Percentiles rank a stretch among this genome's conserved stretches.
These are phyloP conservation scores for Sarcodon aspratus DNA, from an alignment of 768 basidiomycete species.

Conservation along the genomic window DNA sequence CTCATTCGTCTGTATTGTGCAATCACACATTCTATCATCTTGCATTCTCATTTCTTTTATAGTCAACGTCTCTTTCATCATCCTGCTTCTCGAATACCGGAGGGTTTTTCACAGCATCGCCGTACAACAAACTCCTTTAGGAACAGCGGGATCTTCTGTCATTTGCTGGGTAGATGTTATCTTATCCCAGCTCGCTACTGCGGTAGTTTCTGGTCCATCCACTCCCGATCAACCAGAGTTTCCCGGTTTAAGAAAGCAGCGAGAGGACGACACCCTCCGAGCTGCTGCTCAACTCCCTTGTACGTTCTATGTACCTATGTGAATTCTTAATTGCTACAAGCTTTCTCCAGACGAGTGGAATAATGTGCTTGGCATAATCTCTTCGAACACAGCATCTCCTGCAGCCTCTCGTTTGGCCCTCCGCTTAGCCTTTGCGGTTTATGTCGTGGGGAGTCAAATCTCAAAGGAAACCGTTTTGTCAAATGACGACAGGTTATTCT, in stretches of 20 bases:
- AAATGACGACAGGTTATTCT: neutral
- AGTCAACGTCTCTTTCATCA: constrained; percentile 22
- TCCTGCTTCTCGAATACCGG: constrained; percentile 40
- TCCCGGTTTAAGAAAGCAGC: constrained; percentile 25
- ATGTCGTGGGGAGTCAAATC: constrained; percentile 39
- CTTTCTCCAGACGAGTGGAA: neutral
- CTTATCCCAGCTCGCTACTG: constrained; percentile 38
- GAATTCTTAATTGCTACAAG: neutral
- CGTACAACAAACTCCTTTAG: constrained; percentile 15
- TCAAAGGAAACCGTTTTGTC: constrained; percentile 12
- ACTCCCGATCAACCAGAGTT: neutral
- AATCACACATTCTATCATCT: constrained; percentile 3
- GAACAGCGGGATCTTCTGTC: constrained; percentile 13
- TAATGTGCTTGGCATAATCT: constrained; percentile 19
- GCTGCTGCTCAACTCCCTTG: constrained; percentile 65
- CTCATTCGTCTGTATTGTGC: constrained; percentile 8
- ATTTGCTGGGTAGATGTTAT: constrained; percentile 60
- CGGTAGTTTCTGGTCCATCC: constrained; percentile 9
- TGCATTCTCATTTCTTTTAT: constrained; percentile 5
- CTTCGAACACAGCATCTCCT: constrained; percentile 40
- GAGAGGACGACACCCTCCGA: constrained; percentile 37
- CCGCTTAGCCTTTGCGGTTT: constrained; percentile 42
- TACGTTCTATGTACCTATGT: constrained; percentile 12
- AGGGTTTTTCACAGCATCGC: constrained; percentile 34
- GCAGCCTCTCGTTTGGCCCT: constrained; percentile 49